Base-by-base conservation (phyloP, 1,139 yeast species). In the Sugiyamaella xylanicola region DNA sequence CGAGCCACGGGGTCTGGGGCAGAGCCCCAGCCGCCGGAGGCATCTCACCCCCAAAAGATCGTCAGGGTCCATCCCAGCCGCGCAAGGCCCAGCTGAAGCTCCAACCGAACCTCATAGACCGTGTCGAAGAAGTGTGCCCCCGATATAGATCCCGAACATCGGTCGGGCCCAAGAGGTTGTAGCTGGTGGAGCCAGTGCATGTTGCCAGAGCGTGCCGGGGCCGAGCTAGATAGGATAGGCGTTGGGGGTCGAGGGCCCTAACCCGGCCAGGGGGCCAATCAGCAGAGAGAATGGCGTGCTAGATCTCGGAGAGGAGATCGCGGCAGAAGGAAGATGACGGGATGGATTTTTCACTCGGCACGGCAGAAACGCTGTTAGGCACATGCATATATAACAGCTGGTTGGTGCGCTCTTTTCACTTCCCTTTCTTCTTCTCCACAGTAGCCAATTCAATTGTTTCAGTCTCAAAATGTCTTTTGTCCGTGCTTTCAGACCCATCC, bases 401-500 rank as follows among this genome's bases (percentile, higher is more conserved):
- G 29, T 9, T 5, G 29, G 29, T 25, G 29, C 29, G 16, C 45
- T 19, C 16, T 39, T 17, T 39, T 39, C 42, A 15, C 15, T 21
- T 21, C 9, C 29, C 15, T 22, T 21, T 25, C 21, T 19, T 20
- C 25, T 17, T 42, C 21, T 42, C 21, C 16, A 11, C 25, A 4
- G 17, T 40, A 16, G 16, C n/a, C 21, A 13, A 22, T 9, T 42
- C 29, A 8, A 4, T 15, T 13, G 29, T 13, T n/a, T 40, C 13
- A 42, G 13, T 42, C n/a, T 16, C 44, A 47, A 16, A 49, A 58
- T 58, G 61, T 56, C 56, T 21, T 40, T 58, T 43, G 51, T 56
- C 42, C 59, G 56, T 45, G 55, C 55, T 39, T 45, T 54, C 45
- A 48, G 53, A 54, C 43, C 58, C 39, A 40, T 53, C 42, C 63